Base-by-base conservation (phyloP, 305 asterid species). In the Rubia balearica region DNA sequence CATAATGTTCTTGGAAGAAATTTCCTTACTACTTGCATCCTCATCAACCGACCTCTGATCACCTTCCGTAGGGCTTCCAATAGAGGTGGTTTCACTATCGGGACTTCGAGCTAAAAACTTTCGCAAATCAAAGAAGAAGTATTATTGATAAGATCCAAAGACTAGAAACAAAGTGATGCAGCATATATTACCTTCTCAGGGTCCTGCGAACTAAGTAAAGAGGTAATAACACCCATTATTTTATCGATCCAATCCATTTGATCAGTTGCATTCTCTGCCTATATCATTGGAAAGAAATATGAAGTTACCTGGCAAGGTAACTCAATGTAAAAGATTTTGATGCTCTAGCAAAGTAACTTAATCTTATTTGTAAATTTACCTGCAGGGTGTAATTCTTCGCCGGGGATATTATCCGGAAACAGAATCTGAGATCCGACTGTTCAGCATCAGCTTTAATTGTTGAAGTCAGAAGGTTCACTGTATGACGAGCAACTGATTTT, bases 161-260 rank as follows among this genome's bases (percentile, higher is more conserved):
- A 42, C 55, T 65, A 42, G 55, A 24, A 42, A 65, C 30, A 56
- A 3, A 55, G 30, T 68, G 53, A 69, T 69, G 73, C 65, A 69
- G 40, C 36, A 33, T 60, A 42, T 68, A 14, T 83, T 83, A 95
- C 99, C 91, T 95, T 86, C 70, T 92, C 99, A 56, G 99, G 96
- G 41, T 88, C 87, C 88, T 95, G 99, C 62, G 97, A 92, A 84
- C 97, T 95, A 81, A 95, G 83, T 74, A 95, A 76, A 63, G 99
- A 95, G 45, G 99, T 97, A 74, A 95, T 92, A 74, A 92, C 98
- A 68, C 99, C 99, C 1, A 98, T 95, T 63, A 95, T 95, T 85
- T 95, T 95, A 85, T 95, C 99, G 67, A 95, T 89, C 99, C 99
- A 95, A 77, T 95, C 99, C 98, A 92, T 88, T 82, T 92, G 99